phyloP scores from a whole-genome alignment of 768 basidiomycete species.

The Coprinellus micaceus region DNA sequence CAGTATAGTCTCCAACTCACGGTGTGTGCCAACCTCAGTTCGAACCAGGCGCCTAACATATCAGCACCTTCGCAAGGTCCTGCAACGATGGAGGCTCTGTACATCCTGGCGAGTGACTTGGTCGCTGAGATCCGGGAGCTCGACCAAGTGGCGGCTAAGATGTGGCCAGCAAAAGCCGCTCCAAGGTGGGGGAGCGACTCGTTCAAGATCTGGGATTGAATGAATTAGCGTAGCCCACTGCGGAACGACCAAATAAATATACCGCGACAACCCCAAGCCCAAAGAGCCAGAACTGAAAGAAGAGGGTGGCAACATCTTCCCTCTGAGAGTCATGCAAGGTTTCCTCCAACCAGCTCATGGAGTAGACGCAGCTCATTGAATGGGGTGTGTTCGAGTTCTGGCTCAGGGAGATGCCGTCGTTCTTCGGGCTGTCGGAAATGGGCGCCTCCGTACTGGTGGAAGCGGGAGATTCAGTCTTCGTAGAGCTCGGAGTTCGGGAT shows the following conservation, averaged over 20 bases:
- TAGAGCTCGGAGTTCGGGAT: too few relatives aligned
- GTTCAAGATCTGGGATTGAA: constrained; percentile 37
- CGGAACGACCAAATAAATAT: not conserved
- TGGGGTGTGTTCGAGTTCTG: not conserved
- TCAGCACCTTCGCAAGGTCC: constrained; percentile 38
- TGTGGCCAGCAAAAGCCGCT: constrained; percentile 43
- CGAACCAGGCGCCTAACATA: constrained; percentile 43
- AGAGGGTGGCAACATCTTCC: constrained; percentile 44
- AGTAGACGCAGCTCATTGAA: constrained; percentile 33
- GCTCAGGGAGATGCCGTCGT: not conserved
- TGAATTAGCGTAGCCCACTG: not conserved
- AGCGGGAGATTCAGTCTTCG: not conserved
- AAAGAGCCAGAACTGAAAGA: constrained; percentile 48
- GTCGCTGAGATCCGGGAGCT: constrained; percentile 38
- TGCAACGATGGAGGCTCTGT: constrained; percentile 31
- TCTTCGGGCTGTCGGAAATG: not conserved
- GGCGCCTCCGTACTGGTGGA: not conserved
- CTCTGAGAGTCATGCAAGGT: constrained; percentile 38
- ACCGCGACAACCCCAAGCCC: constrained; percentile 44
- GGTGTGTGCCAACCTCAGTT: constrained; percentile 27
- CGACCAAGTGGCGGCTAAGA: constrained; percentile 46
- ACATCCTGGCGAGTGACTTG: constrained; percentile 25
- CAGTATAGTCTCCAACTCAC: constrained; percentile 20
- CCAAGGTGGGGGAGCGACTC: constrained; percentile 52
- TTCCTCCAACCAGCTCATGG: constrained; percentile 43